A percentile compares a stretch with the other conserved stretches of the same genome.
Evolutionary conservation across 108 stramenopile species (phyloP).

Genomic region (Cyclotella sp.): DNA sequence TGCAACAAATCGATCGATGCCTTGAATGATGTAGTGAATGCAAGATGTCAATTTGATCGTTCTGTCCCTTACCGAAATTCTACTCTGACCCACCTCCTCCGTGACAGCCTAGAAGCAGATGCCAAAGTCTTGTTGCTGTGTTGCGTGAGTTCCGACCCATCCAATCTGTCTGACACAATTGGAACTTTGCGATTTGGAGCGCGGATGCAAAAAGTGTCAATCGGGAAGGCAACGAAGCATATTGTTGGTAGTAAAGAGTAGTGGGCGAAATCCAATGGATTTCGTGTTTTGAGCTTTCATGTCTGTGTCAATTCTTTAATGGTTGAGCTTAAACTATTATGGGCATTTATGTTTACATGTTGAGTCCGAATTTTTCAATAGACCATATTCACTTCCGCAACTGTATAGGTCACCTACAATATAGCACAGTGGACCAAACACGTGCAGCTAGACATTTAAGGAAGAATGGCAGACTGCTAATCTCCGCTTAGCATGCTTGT

Average conservation of each 20-base stretch:
- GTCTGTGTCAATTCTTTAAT: no score
- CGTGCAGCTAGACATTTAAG: no score
- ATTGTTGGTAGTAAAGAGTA: constrained; percentile 51
- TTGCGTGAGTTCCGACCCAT: constrained; percentile 72
- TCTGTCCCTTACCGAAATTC: constrained; percentile 86
- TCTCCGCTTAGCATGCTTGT: no score
- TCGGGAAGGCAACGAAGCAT: constrained; percentile 88
- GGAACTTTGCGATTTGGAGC: constrained; percentile 74
- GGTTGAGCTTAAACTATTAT: no score
- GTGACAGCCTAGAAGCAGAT: constrained; percentile 84
- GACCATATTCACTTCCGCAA: no score
- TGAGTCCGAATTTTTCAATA: no score
- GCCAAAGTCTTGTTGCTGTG: constrained; percentile 80
- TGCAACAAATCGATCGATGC: constrained; percentile 75
- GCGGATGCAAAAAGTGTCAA: constrained; percentile 60
- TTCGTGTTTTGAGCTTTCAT: no score
- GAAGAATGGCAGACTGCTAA: no score
- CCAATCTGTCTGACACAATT: constrained; percentile 68
- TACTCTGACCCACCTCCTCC: constrained; percentile 82
- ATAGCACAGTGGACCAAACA: no score
- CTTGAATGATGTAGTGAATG: constrained; percentile 71
- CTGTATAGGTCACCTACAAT: no score
- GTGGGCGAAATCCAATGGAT: neutral
- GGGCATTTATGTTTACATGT: no score
- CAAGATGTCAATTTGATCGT: constrained; percentile 74